These are phyloP conservation scores for Xylaria castorea DNA, from an alignment of 495 filamentous ascomycete species.

Conservation along the genomic window DNA sequence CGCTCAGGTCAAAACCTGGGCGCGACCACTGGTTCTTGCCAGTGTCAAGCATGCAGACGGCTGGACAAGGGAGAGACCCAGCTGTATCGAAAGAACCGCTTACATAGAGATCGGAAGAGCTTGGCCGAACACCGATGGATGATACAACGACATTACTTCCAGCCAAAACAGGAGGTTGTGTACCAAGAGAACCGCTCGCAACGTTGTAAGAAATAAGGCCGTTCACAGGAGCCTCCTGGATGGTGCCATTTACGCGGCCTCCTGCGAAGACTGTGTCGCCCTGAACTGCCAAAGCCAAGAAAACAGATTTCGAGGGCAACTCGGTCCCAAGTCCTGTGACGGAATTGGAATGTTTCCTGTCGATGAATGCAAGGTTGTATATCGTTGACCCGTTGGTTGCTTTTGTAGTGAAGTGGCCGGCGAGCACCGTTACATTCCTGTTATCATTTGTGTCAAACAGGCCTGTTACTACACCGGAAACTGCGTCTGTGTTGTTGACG, in stretches of 20 bases:
- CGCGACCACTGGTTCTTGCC: conserved; percentile 74
- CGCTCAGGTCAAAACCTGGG: conserved; percentile 71
- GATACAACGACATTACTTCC: conserved; percentile 76
- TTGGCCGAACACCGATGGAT: conserved; percentile 70
- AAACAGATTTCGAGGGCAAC: conserved; percentile 73
- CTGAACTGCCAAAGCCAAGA: conserved; percentile 72
- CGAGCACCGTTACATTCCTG: conserved; percentile 84
- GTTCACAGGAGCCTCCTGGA: conserved; percentile 65
- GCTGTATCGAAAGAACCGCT: conserved; percentile 82
- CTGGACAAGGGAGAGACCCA: conserved; percentile 81
- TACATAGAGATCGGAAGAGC: conserved; percentile 79
- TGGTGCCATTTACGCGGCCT: conserved; percentile 74
- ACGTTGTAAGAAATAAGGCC: conserved; percentile 87
- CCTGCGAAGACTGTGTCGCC: conserved; percentile 80
- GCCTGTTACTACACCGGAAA: conserved; percentile 74
- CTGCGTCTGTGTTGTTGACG: conserved; percentile 46
- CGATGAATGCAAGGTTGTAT: conserved; percentile 79
- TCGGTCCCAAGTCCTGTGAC: conserved; percentile 74
- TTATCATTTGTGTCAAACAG: conserved; percentile 72
- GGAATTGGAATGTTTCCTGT: conserved; percentile 59
- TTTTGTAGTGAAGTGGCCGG: conserved; percentile 82
- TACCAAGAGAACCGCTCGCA: conserved; percentile 59
- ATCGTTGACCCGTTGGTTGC: conserved; percentile 72
- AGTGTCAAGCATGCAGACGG: conserved; percentile 79
- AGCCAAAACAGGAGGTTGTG: conserved; percentile 74